These are phyloP conservation scores for Logfia minima DNA, from an alignment of 129 eudicot genomes.

Conservation along the genomic window DNA sequence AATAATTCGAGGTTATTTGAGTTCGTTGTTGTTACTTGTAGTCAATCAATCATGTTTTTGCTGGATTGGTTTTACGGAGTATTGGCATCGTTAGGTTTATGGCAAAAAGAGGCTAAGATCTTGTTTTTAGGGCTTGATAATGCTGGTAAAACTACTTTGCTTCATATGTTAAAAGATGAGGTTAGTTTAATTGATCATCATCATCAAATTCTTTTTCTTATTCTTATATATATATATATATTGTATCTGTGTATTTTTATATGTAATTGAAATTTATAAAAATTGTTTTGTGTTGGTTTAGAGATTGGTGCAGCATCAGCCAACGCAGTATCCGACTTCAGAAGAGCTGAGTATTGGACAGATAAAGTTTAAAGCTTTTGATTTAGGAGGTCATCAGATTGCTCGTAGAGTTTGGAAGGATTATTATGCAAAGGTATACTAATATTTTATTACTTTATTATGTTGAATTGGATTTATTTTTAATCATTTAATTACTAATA, in stretches of 20 bases:
- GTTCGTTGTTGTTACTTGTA: background rate
- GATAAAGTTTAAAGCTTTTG: constrained; percentile 91
- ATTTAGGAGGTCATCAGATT: constrained; percentile 92
- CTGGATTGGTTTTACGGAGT: constrained; percentile 97
- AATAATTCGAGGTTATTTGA: constrained; percentile 23
- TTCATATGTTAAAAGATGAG: constrained; percentile 99
- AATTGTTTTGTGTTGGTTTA: constrained; percentile 26
- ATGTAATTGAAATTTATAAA: background rate
- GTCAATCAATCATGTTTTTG: constrained; percentile 56
- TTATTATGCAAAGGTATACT: constrained; percentile 62
- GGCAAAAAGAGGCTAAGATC: constrained; percentile 98
- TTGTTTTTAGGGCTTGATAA: constrained; percentile 92
- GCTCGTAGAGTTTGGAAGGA: constrained; percentile 94
- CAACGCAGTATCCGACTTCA: constrained; percentile 86
- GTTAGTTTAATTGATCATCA: constrained; percentile 32
- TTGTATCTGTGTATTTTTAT: background rate
- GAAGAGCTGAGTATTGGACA: constrained; percentile 86
- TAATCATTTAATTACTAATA: background rate
- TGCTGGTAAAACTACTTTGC: constrained; percentile 95
- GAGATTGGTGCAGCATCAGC: constrained; percentile 86
- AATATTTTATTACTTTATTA: background rate
- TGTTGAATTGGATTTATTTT: background rate
- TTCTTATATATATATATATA: too few relatives aligned
- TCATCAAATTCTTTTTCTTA: background rate
- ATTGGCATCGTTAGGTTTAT: constrained; percentile 81